Evolutionary conservation across 108 stramenopile species (phyloP).

Genomic region (Nitzschia putrida): DNA sequence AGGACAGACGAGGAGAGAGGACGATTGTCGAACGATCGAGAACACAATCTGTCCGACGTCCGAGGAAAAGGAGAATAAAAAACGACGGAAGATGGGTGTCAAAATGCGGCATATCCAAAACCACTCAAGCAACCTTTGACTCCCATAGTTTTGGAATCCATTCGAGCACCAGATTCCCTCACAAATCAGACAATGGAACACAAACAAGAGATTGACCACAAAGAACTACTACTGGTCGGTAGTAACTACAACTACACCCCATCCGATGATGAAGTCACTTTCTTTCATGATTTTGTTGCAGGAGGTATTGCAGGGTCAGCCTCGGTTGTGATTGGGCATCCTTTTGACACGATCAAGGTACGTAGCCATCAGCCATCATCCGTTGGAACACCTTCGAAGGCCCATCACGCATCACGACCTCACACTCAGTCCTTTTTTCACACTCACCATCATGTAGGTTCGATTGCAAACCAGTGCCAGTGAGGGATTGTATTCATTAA

Average conservation of each 20-base stretch:
- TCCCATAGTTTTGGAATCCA: too few relatives aligned
- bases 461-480: conserved; percentile 37
- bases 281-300: conserved; percentile 80
- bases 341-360: conserved; percentile 92
- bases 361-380: background rate
- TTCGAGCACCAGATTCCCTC: too few relatives aligned
- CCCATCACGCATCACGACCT: too few relatives aligned
- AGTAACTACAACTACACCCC: background rate
- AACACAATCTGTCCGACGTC: background rate
- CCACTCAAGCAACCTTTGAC: too few relatives aligned
- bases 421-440: background rate
- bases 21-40: background rate
- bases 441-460: conserved; percentile 11
- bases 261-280: conserved; percentile 50
- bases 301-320: conserved; percentile 84
- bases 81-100: background rate
- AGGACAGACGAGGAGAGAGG: too few relatives aligned
- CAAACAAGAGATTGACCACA: conserved; percentile 34
- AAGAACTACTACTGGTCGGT: conserved; percentile 5
- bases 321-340: conserved; percentile 87
- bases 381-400: too few relatives aligned
- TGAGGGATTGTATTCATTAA: conserved; percentile 9
- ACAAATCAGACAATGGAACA: conserved; percentile 25
- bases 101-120: too few relatives aligned
- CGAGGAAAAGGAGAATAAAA: background rate